Evolutionary conservation across 2,329 filamentous ascomycete species (phyloP).

Genomic region (Ophiostoma sp.): DNA sequence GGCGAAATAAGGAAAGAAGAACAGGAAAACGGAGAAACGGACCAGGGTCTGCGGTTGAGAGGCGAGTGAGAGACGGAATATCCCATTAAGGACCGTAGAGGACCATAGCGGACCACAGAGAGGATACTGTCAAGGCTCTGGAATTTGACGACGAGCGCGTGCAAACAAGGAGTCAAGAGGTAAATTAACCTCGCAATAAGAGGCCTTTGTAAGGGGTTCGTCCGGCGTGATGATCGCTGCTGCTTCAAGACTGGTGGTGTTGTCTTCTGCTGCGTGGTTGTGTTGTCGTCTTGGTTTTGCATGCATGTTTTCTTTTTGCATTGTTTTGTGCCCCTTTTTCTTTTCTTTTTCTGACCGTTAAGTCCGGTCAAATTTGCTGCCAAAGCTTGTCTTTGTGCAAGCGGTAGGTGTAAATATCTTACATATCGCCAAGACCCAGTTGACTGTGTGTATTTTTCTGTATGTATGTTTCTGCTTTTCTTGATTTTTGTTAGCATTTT

Average conservation of each 20-base stretch:
- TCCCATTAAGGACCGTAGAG: neutral
- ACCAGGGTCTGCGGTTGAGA: neutral
- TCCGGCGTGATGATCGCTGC: neutral
- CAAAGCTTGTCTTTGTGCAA: neutral
- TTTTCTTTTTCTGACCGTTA: neutral
- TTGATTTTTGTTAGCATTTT: neutral
- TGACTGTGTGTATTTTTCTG: neutral
- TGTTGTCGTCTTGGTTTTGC: neutral
- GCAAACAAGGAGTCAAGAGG: conserved; percentile 1
- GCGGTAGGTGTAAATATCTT: neutral
- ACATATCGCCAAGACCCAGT: no score
- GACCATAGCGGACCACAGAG: neutral
- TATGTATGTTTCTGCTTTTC: neutral
- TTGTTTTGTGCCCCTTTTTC: conserved; percentile 7
- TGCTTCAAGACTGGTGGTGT: conserved; percentile 1
- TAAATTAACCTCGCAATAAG: neutral
- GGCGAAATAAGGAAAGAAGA: neutral
- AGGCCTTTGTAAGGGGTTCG: conserved; percentile 4
- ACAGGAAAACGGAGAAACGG: neutral
- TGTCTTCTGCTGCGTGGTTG: neutral
- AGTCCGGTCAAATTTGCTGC: neutral
- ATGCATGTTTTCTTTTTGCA: neutral
- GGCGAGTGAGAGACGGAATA: neutral
- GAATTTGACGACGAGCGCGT: neutral
- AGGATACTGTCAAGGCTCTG: neutral